Evolutionary conservation across 2,329 filamentous ascomycete genomes (phyloP), one percentile per base, ranked within the genome.

Genomic region (Eurotiales sp.): DNA sequence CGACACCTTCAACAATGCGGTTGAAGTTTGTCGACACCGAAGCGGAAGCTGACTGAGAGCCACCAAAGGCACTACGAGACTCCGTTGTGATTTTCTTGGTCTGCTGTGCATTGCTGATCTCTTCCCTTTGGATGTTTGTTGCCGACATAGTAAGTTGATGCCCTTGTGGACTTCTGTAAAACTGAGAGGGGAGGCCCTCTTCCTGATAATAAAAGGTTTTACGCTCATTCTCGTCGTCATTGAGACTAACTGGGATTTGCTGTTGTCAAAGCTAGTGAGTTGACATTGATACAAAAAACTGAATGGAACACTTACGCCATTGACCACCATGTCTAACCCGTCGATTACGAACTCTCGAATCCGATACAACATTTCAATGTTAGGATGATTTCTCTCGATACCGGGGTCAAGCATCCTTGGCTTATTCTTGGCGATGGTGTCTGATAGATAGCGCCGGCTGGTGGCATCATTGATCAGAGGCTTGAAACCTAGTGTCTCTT

Each of bases 321-420:
- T 73, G 50, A 77, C 70, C n/a, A 79, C 78, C 23, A 86, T 66
- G 48, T 78, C 69, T 32, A 85, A 69, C 3, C 81, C 84, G 64
- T 84, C 82, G 43, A 81, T 75, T 7, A 87, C 70, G 27, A 87
- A 74, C 54, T 84, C 82, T 50, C 79, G 77, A 49, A 87, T 76
- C 36, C 85, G 77, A 61, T 81, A 80, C n/a, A 85, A 73, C 79
- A 85, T 85, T 65, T 88, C 85, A 29, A 81, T 72, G 50, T 84
- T 81, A 0, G 77, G 74, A 52, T 82, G 77, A 48, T 77, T 75
- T 50, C 79, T 74, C 54, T 79, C 72, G 27, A 81, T 66, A 8
- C 68, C 69, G 27, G 61, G 61, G 54, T 83, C 79, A 10, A 73
- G 74, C 64, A 75, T 76, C 42, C 76, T 77, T 39, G 74, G 73